Evolutionary conservation across 805 yeast genomes (phyloP), one percentile per base, ranked within the genome.

Genomic region (Wickerhamomyces xylosicus): DNA sequence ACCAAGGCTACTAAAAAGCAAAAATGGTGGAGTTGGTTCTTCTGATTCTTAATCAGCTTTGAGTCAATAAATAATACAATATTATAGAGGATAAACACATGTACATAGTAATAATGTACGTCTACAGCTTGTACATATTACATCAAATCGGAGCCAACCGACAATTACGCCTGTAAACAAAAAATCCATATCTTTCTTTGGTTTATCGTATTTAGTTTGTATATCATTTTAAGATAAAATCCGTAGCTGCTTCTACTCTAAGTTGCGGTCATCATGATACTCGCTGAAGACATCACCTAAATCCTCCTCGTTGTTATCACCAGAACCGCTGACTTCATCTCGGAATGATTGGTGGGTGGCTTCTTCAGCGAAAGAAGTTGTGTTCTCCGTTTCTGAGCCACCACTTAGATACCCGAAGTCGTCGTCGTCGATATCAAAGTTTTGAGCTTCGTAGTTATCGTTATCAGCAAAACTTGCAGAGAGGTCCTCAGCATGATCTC

Each of bases 1-100:
- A 63, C 67, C n/a, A 58, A 66, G 35, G 72, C 82, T 4, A 55
- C 62, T 18, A 62, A 62, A 41, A 65, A 62, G 35, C 74, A 72
- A 52, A 72, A 67, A 60, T 77, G 83, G 83, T 68, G 66, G 41
- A 62, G 66, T 44, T 73, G 74, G 71, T 76, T 77, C 52, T 75
- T 77, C 45, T 77, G 51, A 56, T 10, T 19, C n/a, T n/a, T n/a
- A n/a, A n/a, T n/a, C n/a, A n/a, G n/a, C n/a, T n/a, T n/a, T n/a
- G n/a, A n/a, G n/a, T n/a, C n/a, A n/a, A n/a, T n/a, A n/a, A n/a
- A n/a, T n/a, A n/a, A n/a, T n/a, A n/a, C n/a, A n/a, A n/a, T n/a
- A n/a, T n/a, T n/a, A n/a, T n/a, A n/a, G n/a, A n/a, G n/a, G n/a
- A 21, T n/a, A 25, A 13, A 8, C 5, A 7, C 29, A 9, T 25